phyloP scores from a whole-genome alignment of 2,329 filamentous ascomycete species.

The Phyllosticta ampelicida region DNA sequence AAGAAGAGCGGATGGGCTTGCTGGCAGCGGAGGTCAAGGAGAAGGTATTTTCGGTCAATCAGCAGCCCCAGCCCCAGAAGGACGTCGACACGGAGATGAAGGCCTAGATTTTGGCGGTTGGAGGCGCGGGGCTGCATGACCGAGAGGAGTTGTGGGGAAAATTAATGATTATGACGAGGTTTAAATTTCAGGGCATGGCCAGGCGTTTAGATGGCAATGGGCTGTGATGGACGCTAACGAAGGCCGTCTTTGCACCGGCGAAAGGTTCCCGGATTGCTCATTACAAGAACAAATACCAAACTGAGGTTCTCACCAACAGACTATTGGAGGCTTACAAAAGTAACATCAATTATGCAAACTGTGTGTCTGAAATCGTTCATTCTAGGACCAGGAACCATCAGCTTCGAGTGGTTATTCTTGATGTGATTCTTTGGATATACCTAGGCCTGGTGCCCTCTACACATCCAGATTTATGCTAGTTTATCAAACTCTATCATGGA shows the following conservation, averaged over 20 bases:
- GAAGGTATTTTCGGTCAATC: conserved; percentile 39
- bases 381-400: too few relatives aligned
- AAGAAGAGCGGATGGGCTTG: conserved; percentile 52
- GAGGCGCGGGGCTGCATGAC: too few relatives aligned
- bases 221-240: neutral
- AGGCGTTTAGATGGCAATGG: conserved; percentile 5
- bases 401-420: too few relatives aligned
- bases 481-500: too few relatives aligned
- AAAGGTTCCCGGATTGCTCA: neutral
- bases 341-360: too few relatives aligned
- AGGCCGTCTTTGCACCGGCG: neutral
- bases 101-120: neutral
- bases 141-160: neutral
- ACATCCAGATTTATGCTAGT: too few relatives aligned
- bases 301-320: too few relatives aligned
- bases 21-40: conserved; percentile 54
- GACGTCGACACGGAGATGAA: conserved; percentile 11
- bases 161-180: neutral
- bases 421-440: too few relatives aligned
- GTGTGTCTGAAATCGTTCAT: too few relatives aligned
- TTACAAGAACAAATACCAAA: neutral
- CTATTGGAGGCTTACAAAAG: too few relatives aligned
- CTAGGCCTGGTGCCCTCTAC: too few relatives aligned
- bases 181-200: conserved; percentile 5
- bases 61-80: neutral